These are phyloP conservation scores for Nakazawaea anatomiae DNA, from an alignment of 805 yeast species.

Conservation along the genomic window DNA sequence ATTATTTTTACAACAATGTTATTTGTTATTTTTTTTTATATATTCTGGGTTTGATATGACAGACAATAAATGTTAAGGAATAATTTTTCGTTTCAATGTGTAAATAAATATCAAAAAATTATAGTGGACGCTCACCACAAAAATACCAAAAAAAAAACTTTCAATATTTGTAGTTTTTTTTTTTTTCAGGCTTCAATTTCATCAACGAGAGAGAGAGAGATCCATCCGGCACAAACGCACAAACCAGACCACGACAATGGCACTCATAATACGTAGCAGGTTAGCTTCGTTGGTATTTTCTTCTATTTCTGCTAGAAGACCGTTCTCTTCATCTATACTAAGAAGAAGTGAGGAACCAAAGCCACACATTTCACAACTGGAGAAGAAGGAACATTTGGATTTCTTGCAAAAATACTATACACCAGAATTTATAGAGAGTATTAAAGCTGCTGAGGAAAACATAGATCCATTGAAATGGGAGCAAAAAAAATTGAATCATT, in stretches of 20 bases:
- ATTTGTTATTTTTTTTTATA: too few species aligned
- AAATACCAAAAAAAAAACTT: not conserved
- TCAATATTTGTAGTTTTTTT: too few species aligned
- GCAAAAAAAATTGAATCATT: conserved; percentile 33
- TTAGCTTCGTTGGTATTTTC: not conserved
- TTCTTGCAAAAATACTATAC: conserved; percentile 72
- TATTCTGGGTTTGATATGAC: too few species aligned
- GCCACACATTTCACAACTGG: not conserved
- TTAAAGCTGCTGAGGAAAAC: conserved; percentile 71
- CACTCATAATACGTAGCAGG: conserved; percentile 2
- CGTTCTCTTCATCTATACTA: not conserved
- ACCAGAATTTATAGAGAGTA: conserved; percentile 74
- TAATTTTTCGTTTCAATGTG: too few species aligned
- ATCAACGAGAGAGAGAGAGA: not conserved
- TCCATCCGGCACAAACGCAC: not conserved
- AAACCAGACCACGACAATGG: not conserved
- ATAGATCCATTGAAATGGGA: conserved; percentile 61
- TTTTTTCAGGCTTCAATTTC: not conserved
- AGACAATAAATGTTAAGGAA: too few species aligned
- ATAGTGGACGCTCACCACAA: not conserved
- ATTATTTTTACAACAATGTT: too few species aligned
- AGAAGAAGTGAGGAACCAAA: not conserved
- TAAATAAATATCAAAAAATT: too few species aligned
- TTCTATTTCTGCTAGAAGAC: not conserved
- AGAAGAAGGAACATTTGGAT: conserved; percentile 37